Evolutionary conservation across 2,329 filamentous ascomycete species (phyloP).

Genomic region (Calonectria hawksworthii): DNA sequence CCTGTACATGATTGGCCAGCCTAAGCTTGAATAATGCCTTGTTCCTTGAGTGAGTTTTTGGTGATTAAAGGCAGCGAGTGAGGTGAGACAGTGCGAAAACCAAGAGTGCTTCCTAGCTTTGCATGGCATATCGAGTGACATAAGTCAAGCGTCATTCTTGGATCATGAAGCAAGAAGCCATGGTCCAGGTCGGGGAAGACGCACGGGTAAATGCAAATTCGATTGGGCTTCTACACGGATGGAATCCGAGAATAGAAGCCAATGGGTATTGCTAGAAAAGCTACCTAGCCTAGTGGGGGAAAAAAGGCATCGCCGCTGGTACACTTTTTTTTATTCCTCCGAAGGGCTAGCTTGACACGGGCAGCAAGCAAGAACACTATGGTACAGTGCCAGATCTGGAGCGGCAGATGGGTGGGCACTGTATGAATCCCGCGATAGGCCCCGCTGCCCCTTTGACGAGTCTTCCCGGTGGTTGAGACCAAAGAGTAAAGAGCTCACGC

Average conservation of each 20-base stretch:
- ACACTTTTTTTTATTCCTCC: not conserved
- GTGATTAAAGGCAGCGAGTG: not conserved
- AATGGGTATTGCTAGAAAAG: not conserved
- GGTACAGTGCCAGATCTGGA: slow-evolving; percentile 9
- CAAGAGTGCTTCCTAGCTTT: not conserved
- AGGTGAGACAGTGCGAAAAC: not conserved
- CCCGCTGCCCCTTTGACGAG: slow-evolving; percentile 40
- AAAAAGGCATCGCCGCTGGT: not conserved
- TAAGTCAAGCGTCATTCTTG: slow-evolving; percentile 31
- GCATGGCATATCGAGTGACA: slow-evolving; percentile 1
- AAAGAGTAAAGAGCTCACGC: slow-evolving; percentile 33
- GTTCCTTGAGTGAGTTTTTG: not conserved
- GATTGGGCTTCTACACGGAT: not conserved
- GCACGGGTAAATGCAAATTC: not conserved
- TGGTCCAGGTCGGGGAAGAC: not conserved
- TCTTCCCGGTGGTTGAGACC: slow-evolving; percentile 30
- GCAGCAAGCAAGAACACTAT: not conserved
- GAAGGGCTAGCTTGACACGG: not conserved
- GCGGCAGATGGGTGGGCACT: slow-evolving; percentile 29
- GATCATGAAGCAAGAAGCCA: not conserved
- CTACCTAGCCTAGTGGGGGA: not conserved
- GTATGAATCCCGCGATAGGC: slow-evolving; percentile 35
- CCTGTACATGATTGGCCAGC: not conserved
- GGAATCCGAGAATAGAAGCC: not conserved
- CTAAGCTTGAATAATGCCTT: not conserved